A percentile compares a stretch with the other conserved stretches of the same genome.
Conservation (phyloP, 2,329 filamentous ascomycete species). For the Atkinsonella hypoxylon region DNA sequence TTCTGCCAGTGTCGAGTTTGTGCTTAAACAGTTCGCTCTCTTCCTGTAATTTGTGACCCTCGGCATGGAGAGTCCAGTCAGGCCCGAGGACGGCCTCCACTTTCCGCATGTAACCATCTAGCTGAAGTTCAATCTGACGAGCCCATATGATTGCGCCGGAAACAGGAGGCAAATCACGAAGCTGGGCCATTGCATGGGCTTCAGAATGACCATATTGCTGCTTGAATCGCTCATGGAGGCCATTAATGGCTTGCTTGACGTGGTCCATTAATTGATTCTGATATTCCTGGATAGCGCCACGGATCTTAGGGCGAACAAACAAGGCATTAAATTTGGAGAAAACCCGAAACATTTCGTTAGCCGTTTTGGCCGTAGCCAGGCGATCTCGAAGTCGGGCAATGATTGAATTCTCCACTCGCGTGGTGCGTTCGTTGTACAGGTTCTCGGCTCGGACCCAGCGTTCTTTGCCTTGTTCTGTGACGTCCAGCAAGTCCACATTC, state of each 20-base stretch:
- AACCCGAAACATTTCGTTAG: slow-evolving; percentile 99
- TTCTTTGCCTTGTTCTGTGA: slow-evolving; percentile 78
- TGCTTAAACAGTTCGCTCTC: slow-evolving; percentile 92
- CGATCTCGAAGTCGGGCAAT: slow-evolving; percentile 88
- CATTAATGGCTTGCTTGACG: slow-evolving; percentile 89
- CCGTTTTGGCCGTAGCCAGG: slow-evolving; percentile 87
- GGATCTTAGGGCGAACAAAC: slow-evolving; percentile 97
- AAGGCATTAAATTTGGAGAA: slow-evolving; percentile 99
- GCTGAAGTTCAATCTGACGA: slow-evolving; percentile 88
- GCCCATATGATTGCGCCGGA: slow-evolving; percentile 98
- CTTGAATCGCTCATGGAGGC: slow-evolving; percentile 93
- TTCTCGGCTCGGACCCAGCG: slow-evolving; percentile 91
- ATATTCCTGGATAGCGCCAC: slow-evolving; percentile 94
- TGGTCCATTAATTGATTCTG: slow-evolving; percentile 97
- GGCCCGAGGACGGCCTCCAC: slow-evolving; percentile 95
- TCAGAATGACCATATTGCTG: slow-evolving; percentile 98
- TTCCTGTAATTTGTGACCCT: slow-evolving; percentile 84
- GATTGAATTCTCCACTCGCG: slow-evolving; percentile 96
- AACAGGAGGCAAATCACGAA: slow-evolving; percentile 89
- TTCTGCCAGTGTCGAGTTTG: slow-evolving; percentile 86
- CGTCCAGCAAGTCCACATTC: slow-evolving; percentile 90
- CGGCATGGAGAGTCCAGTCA: slow-evolving; percentile 87
- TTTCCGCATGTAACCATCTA: slow-evolving; percentile 95
- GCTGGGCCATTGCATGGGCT: slow-evolving; percentile 93
- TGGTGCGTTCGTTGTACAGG: slow-evolving; percentile 93